phyloP scores from a whole-genome alignment of 805 yeast genomes.

The Kodamaea jinghongensis region DNA sequence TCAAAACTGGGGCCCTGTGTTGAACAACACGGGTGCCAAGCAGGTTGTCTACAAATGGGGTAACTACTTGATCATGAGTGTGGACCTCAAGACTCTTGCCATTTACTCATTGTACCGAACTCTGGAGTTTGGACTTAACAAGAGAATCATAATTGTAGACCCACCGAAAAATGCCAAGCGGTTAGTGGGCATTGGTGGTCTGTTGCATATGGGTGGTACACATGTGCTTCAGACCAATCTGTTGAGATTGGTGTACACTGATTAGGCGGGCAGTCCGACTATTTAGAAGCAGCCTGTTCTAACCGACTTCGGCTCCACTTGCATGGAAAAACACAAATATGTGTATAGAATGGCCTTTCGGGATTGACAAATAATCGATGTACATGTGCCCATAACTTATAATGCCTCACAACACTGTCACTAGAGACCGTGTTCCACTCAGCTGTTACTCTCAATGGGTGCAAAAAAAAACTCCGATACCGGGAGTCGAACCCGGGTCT shows the following conservation, averaged over 20 bases:
- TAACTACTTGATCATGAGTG: conserved; percentile 3
- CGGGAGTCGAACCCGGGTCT: conserved; percentile 87
- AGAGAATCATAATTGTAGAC: background rate
- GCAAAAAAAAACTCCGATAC: conserved; percentile 54
- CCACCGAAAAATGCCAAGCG: conserved; percentile 3
- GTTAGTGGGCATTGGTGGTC: conserved; percentile 6
- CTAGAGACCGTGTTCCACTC: too few relatives aligned
- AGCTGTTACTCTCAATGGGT: background rate
- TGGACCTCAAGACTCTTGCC: conserved; percentile 2
- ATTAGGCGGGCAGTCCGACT: too few relatives aligned
- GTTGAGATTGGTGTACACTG: too few relatives aligned
- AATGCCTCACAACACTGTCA: too few relatives aligned
- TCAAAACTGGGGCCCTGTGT: conserved; percentile 4
- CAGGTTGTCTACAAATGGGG: conserved; percentile 4
- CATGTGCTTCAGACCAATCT: too few relatives aligned
- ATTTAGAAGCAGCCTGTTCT: too few relatives aligned
- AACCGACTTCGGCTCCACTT: too few relatives aligned
- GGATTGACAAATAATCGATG: too few relatives aligned
- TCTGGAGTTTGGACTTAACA: conserved; percentile 1
- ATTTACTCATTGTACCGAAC: conserved; percentile 1
- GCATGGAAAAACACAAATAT: too few relatives aligned
- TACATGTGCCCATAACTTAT: too few relatives aligned
- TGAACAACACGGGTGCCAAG: conserved; percentile 5
- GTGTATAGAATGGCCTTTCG: too few relatives aligned
- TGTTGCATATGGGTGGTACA: conserved; percentile 1